Percentiles rank a stretch among this genome's conserved stretches.
phyloP scores from a whole-genome alignment of 2,329 filamentous ascomycete genomes.

The Fusarium sulawesiense region DNA sequence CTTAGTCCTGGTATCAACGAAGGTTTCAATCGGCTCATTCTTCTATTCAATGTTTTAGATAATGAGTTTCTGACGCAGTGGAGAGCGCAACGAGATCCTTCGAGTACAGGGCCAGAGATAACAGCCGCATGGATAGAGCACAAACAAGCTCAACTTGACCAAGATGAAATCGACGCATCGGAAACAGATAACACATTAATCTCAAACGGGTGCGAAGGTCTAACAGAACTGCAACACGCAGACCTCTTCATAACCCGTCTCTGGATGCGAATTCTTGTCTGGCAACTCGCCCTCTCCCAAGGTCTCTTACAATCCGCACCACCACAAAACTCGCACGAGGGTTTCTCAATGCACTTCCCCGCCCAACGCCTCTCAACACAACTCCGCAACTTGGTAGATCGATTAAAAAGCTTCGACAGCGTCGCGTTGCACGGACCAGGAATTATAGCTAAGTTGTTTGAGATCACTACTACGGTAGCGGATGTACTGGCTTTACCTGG shows the following conservation, averaged over 20 bases:
- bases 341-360: conserved; percentile 55
- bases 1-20: conserved; percentile 50
- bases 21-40: conserved; percentile 53
- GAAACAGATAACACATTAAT: conserved; percentile 44
- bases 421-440: conserved; percentile 67
- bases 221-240: conserved; percentile 54
- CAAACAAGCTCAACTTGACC: conserved; percentile 55
- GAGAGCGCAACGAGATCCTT: conserved; percentile 47
- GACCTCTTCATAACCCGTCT: conserved; percentile 55
- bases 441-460: conserved; percentile 69
- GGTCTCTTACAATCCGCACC: conserved; percentile 53
- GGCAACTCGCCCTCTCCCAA: conserved; percentile 55
- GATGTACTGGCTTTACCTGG: conserved; percentile 66
- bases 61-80: conserved; percentile 53
- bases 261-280: conserved; percentile 56
- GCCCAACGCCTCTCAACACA: conserved; percentile 53
- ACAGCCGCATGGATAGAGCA: conserved; percentile 55
- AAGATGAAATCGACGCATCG: conserved; percentile 50
- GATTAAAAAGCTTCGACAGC: conserved; percentile 53
- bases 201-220: conserved; percentile 37
- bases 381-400: conserved; percentile 52
- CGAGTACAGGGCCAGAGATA: conserved; percentile 34
- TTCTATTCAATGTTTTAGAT: conserved; percentile 54
- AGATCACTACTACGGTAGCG: conserved; percentile 69
- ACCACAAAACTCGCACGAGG: conserved; percentile 49